Evolutionary conservation across 225 moss, liverwort and hornwort genomes (phyloP).

Genomic region (Ulota crispa): DNA sequence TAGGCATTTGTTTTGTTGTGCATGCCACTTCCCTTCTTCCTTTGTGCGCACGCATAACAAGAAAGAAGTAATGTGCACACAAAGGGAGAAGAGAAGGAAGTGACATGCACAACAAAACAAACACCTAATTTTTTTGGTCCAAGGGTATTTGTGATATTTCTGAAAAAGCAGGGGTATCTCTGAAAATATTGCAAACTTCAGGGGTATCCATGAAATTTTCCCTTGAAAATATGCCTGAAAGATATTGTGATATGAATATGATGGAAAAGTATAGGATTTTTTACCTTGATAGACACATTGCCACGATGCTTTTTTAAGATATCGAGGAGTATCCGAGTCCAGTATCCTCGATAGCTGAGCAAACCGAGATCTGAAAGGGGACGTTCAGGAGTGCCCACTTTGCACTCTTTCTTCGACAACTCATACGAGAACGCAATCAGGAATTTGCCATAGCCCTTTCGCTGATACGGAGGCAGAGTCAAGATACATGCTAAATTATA

Average conservation of each 20-base stretch:
- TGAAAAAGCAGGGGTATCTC: too few relatives aligned
- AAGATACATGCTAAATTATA: constrained; percentile 87
- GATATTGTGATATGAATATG: not conserved
- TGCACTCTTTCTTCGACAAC: constrained; percentile 89
- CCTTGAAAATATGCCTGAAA: not conserved
- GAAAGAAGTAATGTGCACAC: too few relatives aligned
- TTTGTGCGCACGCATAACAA: too few relatives aligned
- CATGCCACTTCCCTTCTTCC: too few relatives aligned
- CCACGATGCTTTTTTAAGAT: constrained; percentile 95
- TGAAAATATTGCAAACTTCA: too few relatives aligned
- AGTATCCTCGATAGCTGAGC: constrained; percentile 91
- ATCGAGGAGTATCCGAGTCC: constrained; percentile 91
- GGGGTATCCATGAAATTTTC: too few relatives aligned
- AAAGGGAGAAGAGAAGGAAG: too few relatives aligned
- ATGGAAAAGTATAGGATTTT: not conserved
- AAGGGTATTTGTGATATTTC: too few relatives aligned
- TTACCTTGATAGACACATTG: constrained; percentile 95
- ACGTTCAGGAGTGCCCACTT: constrained; percentile 92
- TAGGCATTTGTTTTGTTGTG: too few relatives aligned
- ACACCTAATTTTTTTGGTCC: too few relatives aligned
- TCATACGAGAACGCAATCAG: constrained; percentile 95
- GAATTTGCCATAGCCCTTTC: constrained; percentile 96
- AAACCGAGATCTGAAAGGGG: constrained; percentile 93
- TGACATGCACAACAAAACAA: too few relatives aligned
- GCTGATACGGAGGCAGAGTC: constrained; percentile 93